These are phyloP conservation scores for Trichomonascaceae sp. DNA, from an alignment of 1,139 yeast genomes.

Conservation along the genomic window DNA sequence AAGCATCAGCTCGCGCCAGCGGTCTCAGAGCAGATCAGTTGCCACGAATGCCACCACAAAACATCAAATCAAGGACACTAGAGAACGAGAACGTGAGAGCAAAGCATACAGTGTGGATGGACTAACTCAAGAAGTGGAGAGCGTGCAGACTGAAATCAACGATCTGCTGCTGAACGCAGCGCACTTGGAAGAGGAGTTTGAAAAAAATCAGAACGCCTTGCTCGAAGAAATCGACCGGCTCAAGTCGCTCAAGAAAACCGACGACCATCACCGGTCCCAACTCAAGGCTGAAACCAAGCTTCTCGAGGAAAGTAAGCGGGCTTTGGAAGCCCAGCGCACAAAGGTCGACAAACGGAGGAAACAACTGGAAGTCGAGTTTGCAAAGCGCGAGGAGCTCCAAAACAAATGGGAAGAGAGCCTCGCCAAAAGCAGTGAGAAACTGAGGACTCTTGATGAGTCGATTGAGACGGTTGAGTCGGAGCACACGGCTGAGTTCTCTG, in stretches of 20 bases:
- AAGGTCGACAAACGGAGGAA: conserved; percentile 19
- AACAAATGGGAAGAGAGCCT: conserved; percentile 13
- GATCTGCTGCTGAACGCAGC: conserved; percentile 30
- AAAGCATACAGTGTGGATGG: conserved; percentile 34
- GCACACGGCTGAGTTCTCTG: not conserved
- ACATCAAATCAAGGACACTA: no score
- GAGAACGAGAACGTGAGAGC: no score
- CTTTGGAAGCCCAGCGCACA: conserved; percentile 24
- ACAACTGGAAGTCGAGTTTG: conserved; percentile 14
- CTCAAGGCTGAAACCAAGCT: conserved; percentile 36
- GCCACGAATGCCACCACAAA: no score
- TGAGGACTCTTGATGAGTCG: conserved; percentile 3
- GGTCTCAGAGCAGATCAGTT: not conserved
- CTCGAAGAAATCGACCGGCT: conserved; percentile 31
- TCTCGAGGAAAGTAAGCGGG: conserved; percentile 32
- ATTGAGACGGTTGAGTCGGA: conserved; percentile 2
- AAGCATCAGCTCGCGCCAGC: not conserved
- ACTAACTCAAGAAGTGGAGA: conserved; percentile 35
- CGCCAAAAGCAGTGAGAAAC: conserved; percentile 7
- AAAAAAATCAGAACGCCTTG: conserved; percentile 29
- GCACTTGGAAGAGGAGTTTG: conserved; percentile 30
- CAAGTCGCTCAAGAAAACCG: conserved; percentile 33
- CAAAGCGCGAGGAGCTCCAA: conserved; percentile 10
- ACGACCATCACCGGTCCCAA: conserved; percentile 36
- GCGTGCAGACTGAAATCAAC: conserved; percentile 36